Conservation (phyloP, 2,329 filamentous ascomycete species). For the Cladorrhinum sp. region DNA sequence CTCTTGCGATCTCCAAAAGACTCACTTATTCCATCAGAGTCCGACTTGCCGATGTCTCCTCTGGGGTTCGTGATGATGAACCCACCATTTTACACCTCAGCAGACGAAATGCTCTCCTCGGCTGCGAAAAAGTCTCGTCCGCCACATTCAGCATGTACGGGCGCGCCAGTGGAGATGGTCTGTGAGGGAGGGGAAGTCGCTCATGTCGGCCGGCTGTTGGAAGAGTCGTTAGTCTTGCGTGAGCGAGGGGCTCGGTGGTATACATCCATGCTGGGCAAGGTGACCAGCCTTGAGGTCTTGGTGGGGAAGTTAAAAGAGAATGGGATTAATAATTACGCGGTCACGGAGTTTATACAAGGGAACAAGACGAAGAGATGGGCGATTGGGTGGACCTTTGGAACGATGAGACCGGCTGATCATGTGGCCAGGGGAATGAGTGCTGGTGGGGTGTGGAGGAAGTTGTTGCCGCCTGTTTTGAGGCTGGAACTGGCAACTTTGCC, state of each 20-base stretch:
- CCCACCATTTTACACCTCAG: conserved; percentile 86
- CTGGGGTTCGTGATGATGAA: conserved; percentile 92
- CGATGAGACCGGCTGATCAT: conserved; percentile 57
- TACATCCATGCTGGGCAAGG: conserved; percentile 84
- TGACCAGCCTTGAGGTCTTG: conserved; percentile 62
- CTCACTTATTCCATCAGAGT: conserved; percentile 60
- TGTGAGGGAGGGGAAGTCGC: conserved; percentile 72
- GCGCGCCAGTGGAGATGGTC: conserved; percentile 82
- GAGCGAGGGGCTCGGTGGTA: conserved; percentile 73
- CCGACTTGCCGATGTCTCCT: conserved; percentile 38
- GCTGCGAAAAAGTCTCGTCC: conserved; percentile 64
- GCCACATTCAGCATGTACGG: conserved; percentile 72
- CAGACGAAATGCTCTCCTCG: conserved; percentile 63
- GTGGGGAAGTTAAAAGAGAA: conserved; percentile 57
- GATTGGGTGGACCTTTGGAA: conserved; percentile 79
- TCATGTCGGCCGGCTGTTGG: conserved; percentile 75
- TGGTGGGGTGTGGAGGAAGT: conserved; percentile 36
- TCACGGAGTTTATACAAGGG: conserved; percentile 76
- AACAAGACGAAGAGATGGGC: conserved; percentile 81
- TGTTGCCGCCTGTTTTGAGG: conserved; percentile 45
- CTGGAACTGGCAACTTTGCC: conserved; percentile 46
- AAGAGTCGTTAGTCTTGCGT: conserved; percentile 33
- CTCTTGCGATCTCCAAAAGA: conserved; percentile 51
- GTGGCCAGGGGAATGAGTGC: conserved; percentile 45
- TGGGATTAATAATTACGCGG: conserved; percentile 72